Evolutionary conservation across 345 rosid genomes (phyloP), one percentile per base, ranked within the genome.

Genomic region (Dovyalis caffra): DNA sequence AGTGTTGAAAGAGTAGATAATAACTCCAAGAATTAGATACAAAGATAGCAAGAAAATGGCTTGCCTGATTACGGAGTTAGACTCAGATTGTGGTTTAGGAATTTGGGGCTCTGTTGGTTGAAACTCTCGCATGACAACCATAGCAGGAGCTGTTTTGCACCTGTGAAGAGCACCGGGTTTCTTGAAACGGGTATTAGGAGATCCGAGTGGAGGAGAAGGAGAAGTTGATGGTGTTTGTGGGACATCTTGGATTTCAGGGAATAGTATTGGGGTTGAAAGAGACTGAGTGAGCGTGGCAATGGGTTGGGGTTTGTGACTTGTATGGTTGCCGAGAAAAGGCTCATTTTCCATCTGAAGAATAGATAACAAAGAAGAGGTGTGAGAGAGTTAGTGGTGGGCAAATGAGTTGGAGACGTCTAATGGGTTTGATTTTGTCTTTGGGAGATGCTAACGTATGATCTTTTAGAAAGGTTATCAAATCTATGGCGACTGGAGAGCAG

Each of bases 111-210:
- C 26, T 14, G 64, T 63, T 38, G 35, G 31, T 56, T 79, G 79
- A 8, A 80, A 65, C 77, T 90, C 88, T 23, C 80, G 80, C 76
- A 91, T 74, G 51, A 87, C 86, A 12, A 86, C 84, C 93, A 95
- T 84, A 61, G 97, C 99, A 11, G 99, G 97, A 40, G 99, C 97
- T 2, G 99, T 92, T 70, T 78, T 87, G 68, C 82, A 87, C 15
- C 99, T 83, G 67, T 83, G 97, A 64, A 95, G 94, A 23, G 92
- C 72, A 16, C 87, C 77, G 5, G 77, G 85, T 43, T 74, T 85
- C 40, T 60, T 69, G 8, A 28, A 61, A 0, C 23, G 37, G 60
- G 78, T 23, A 29, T 2, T 38, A 1, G 78, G 67, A 40, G 56
- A 3, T 29, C 69, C 76, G 49, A 23, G 21, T 14, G 72, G 71